Conservation (phyloP, 805 yeast genomes). For the Hanseniaspora lachancei region DNA sequence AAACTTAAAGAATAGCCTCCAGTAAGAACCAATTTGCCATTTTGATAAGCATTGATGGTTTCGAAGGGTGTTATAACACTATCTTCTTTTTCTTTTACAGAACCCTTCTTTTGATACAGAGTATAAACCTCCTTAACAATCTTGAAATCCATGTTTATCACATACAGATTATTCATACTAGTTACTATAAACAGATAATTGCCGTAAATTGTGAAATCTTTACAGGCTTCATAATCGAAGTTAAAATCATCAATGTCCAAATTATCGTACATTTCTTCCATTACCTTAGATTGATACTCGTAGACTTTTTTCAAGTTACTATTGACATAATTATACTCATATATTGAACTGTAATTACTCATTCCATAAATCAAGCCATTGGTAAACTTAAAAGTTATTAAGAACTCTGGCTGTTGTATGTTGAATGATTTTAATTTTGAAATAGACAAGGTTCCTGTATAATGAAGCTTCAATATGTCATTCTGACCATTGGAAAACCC, state of each 20-base stretch:
- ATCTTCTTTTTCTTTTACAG: background rate
- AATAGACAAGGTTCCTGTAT: background rate
- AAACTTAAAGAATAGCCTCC: constrained; percentile 6
- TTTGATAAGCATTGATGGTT: background rate
- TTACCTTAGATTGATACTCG: background rate
- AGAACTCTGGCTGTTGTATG: background rate
- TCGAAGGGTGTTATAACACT: background rate
- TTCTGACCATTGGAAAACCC: background rate
- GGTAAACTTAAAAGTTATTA: background rate
- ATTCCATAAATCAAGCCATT: background rate
- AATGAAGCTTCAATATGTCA: background rate
- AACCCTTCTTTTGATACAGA: background rate
- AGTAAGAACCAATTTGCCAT: background rate
- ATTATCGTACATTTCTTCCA: background rate
- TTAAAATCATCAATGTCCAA: background rate
- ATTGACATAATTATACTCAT: background rate
- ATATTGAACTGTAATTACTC: background rate
- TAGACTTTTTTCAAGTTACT: background rate
- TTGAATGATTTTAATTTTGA: background rate
- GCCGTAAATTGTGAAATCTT: background rate
- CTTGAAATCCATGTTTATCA: background rate
- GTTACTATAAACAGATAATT: background rate
- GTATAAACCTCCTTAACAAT: background rate
- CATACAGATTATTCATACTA: constrained; percentile 5
- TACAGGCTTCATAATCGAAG: background rate